Evolutionary conservation across 352 stramenopile species (phyloP).

Genomic region (Pythium rishiriense): DNA sequence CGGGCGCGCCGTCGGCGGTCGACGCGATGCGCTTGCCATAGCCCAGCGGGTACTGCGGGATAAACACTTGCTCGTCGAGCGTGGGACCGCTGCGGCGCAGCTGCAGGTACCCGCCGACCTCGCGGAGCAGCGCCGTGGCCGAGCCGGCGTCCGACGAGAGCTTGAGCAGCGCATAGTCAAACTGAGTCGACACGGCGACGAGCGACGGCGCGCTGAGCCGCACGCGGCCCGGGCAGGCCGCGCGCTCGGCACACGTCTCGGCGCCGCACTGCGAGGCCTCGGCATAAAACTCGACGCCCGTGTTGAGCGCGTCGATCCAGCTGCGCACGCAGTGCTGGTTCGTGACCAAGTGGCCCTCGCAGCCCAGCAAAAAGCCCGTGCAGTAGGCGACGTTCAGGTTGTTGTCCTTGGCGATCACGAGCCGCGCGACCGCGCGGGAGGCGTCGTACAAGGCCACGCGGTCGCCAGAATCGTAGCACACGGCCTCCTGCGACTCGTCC

Average conservation of each 20-base stretch:
- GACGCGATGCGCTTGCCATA: slow-evolving; percentile 41
- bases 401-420: slow-evolving; percentile 69
- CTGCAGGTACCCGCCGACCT: slow-evolving; percentile 40
- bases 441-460: slow-evolving; percentile 39
- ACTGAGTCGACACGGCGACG: slow-evolving; percentile 36
- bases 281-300: slow-evolving; percentile 66
- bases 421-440: slow-evolving; percentile 53
- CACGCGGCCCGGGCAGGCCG: slow-evolving; percentile 46
- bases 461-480: slow-evolving; percentile 41
- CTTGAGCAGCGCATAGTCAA: slow-evolving; percentile 52
- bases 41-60: slow-evolving; percentile 43
- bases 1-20: slow-evolving; percentile 26
- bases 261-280: slow-evolving; percentile 45
- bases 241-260: slow-evolving; percentile 34
- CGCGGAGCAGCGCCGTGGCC: slow-evolving; percentile 37
- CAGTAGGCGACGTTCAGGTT: slow-evolving; percentile 63
- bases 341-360: slow-evolving; percentile 73
- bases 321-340: slow-evolving; percentile 79
- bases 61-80: slow-evolving; percentile 43
- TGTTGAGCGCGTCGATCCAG: slow-evolving; percentile 66
- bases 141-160: slow-evolving; percentile 21
- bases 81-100: slow-evolving; percentile 33
- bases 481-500: slow-evolving; percentile 71
- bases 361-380: slow-evolving; percentile 73
- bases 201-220: slow-evolving; percentile 38